Evolutionary conservation across 2,329 filamentous ascomycete species (phyloP), one percentile per base, ranked within the genome.

Genomic region (Penicillium brevicompactum): DNA sequence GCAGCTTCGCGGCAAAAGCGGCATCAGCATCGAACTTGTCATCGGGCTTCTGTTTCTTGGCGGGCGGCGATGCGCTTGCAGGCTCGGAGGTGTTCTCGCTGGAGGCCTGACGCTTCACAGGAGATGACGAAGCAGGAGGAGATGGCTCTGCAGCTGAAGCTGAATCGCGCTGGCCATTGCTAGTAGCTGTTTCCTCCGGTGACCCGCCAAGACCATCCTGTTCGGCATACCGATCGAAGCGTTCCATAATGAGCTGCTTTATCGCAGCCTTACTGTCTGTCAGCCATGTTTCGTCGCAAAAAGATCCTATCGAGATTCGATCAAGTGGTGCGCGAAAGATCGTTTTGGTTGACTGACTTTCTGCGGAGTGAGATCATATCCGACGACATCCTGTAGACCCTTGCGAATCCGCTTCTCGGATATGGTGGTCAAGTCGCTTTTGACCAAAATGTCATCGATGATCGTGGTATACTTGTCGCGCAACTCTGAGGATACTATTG

Each of bases 1-100:
- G 94, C 34, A 99, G 81, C 72, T 89, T 86, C 14, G 92, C 92
- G 1, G 94, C 94, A 58, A 93, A 85, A 43, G 89, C 86, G 32
- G 93, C 94, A 74, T 99, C 94, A 31, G 90, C 88, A 61, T 96
- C 91, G 62, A 84, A 78, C 27, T 85, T 82, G 42, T 84, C 83
- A 69, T 87, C 87, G 54, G 79, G 74, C 65, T 81, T 83, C 63
- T 75, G 77, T 74, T 88, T 88, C 76, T 91, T 90, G 60, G 76
- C 71, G 4, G 77, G 78, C 6, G 74, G 71, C 4, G 70, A 66
- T 48, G 67, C 67, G 53, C 69, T 72, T 37, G 67, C 62, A 10
- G 67, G 65, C 43, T 78, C 76, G 1, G 76, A 75, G 6, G 66
- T 62, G 38, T 70, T 70, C 24, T 78, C 75, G 45, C 74, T 77